Conservation (phyloP, 78 protist species). For the slime mould (Dictyostelium discoideum) region dicty_2.7 NC_007088.5:7735501-7736000, state of each 20-base stretch:
- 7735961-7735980: slow-evolving; percentile 89
- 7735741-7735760: slow-evolving; percentile 94
- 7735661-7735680: slow-evolving; percentile 91
- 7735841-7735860: slow-evolving; percentile 82
- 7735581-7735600: slow-evolving; percentile 68
- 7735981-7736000: slow-evolving; percentile 94
- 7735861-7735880: slow-evolving; percentile 83
- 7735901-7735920: slow-evolving; percentile 83
- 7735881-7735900: slow-evolving; percentile 83
- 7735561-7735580: slow-evolving; percentile 82
- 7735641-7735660: slow-evolving; percentile 95
- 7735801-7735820: slow-evolving; percentile 98
- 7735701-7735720: slow-evolving; percentile 92
- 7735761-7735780: slow-evolving; percentile 87
- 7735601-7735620: slow-evolving; percentile 96
- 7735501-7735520: slow-evolving; percentile 98
- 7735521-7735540: slow-evolving; percentile 87
- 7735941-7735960: slow-evolving; percentile 94
- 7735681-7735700: slow-evolving; percentile 91
- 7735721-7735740: slow-evolving; percentile 84
- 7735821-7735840: slow-evolving; percentile 86
- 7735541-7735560: slow-evolving; percentile 40
- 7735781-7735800: slow-evolving; percentile 93
- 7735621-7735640: slow-evolving; percentile 83
- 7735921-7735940: slow-evolving; percentile 92